A percentile compares a stretch with the other conserved stretches of the same genome.
Evolutionary conservation across 75 land plant genomes (phyloP).

Genomic region (Chamaecyparis obtusa): DNA sequence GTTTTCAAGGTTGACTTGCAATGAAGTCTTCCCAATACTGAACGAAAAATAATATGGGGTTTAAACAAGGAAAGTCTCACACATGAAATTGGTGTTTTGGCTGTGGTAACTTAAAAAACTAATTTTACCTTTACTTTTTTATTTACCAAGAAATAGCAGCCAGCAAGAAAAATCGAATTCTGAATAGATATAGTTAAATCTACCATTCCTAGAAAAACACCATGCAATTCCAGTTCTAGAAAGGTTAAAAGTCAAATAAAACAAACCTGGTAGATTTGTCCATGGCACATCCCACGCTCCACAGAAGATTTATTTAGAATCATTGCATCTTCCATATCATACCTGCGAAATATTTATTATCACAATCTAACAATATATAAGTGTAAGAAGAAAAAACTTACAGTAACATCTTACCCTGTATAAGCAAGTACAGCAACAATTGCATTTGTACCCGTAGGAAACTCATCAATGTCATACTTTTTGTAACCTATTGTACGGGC

Average conservation of each 20-base stretch:
- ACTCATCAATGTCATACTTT: slow-evolving; percentile 87
- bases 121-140: background rate
- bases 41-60: no score
- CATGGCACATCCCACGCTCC: slow-evolving; percentile 92
- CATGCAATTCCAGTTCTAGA: background rate
- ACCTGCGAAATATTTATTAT: slow-evolving; percentile 34
- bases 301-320: slow-evolving; percentile 96
- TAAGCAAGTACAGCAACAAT: slow-evolving; percentile 98
- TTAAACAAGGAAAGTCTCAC: no score
- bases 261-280: slow-evolving; percentile 89
- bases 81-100: no score
- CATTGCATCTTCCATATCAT: slow-evolving; percentile 99
- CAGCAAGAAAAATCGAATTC: background rate
- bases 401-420: slow-evolving; percentile 64
- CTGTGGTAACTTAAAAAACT: background rate
- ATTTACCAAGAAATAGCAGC: background rate
- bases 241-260: background rate
- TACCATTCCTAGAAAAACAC: background rate
- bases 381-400: background rate
- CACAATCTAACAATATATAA: background rate
- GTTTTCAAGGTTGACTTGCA: background rate
- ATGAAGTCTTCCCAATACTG: background rate
- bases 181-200: background rate
- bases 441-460: slow-evolving; percentile 97
- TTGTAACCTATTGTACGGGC: slow-evolving; percentile 71